Percentiles rank a stretch among this genome's conserved stretches.
Conservation (phyloP, 2,329 filamentous ascomycete species). For the Aspergillus terreus region DNA sequence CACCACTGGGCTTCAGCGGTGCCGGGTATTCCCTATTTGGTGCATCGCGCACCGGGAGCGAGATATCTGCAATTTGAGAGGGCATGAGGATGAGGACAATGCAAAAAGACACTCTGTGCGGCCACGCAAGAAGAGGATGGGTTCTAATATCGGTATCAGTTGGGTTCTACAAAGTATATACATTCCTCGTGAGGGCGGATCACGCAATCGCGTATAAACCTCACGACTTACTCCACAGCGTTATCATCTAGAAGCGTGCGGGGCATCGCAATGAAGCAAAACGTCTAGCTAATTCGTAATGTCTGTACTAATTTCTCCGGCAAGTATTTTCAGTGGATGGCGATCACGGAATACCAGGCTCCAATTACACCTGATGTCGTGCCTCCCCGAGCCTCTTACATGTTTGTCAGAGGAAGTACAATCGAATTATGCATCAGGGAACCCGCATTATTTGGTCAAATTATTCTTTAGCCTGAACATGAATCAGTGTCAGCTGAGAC, state of each 20-base stretch:
- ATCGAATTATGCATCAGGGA: no score
- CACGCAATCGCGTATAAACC: no score
- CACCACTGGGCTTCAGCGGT: conserved; percentile 33
- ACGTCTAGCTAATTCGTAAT: neutral
- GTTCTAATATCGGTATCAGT: neutral
- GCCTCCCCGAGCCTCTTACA: no score
- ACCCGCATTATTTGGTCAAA: no score
- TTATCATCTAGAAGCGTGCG: no score
- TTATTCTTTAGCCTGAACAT: no score
- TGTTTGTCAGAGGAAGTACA: no score
- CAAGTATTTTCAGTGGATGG: neutral
- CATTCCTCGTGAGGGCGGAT: no score
- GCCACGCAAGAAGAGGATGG: neutral
- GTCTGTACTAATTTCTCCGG: neutral
- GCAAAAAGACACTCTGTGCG: neutral
- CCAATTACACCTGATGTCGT: neutral
- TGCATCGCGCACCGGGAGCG: neutral
- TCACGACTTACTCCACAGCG: no score
- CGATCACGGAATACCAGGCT: neutral
- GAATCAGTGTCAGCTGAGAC: no score
- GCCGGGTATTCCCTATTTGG: neutral
- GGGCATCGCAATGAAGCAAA: neutral
- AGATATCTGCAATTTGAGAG: neutral
- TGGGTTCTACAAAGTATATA: neutral
- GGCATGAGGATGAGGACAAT: neutral